phyloP scores from a whole-genome alignment of 805 yeast species.

The Alloascoidea hylecoeti region DNA sequence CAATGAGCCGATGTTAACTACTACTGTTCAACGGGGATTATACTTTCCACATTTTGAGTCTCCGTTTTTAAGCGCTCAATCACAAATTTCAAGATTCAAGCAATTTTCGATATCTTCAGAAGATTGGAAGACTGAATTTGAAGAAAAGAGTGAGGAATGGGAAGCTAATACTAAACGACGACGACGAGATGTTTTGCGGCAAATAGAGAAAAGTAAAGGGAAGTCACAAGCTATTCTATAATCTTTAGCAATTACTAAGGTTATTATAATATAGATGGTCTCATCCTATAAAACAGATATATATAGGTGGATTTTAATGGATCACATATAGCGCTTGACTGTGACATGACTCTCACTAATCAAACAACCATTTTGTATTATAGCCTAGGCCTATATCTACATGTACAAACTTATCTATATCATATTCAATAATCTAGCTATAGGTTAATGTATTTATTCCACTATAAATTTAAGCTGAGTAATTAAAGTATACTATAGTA shows the following conservation, averaged over 20 bases:
- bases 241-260: too few relatives aligned
- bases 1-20: too few relatives aligned
- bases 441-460: too few relatives aligned
- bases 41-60: constrained; percentile 80
- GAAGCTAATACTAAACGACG: constrained; percentile 62
- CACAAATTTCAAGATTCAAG: constrained; percentile 50
- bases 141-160: constrained; percentile 72
- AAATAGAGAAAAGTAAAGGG: constrained; percentile 28
- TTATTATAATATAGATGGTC: too few relatives aligned
- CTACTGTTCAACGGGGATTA: constrained; percentile 30
- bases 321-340: background rate
- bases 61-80: constrained; percentile 76
- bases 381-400: background rate
- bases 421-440: background rate
- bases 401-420: background rate
- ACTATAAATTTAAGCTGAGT: too few relatives aligned
- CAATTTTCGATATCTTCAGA: constrained; percentile 20
- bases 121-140: constrained; percentile 64
- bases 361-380: background rate
- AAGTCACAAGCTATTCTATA: background rate
- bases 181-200: constrained; percentile 59
- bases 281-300: background rate
- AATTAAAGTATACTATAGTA: too few relatives aligned
- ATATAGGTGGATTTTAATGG: background rate
- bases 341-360: background rate